Evolutionary conservation across 2,329 filamentous ascomycete species (phyloP), one percentile per base, ranked within the genome.

Genomic region (Neopestalotiopsis rosae): DNA sequence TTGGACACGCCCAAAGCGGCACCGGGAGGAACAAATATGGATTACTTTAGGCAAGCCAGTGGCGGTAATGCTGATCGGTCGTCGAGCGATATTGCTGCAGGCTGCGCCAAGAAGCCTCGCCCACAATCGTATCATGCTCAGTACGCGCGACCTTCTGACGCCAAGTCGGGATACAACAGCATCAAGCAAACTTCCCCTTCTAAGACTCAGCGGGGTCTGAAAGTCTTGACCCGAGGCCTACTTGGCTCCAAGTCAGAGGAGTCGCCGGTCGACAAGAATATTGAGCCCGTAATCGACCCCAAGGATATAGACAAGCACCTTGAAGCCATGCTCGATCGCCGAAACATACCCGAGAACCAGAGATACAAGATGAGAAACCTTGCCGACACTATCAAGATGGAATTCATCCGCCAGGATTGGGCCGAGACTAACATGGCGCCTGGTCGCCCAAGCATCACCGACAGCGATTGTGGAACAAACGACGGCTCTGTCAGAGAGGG

Each of bases 271-370:
- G 79, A 69, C 71, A 87, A 67, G 78, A 83, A 28, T 28, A 28
- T 89, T 5, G 91, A 93, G 61, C 77, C 77, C 7, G 70, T 74
- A n/a, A 80, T 89, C 38, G 82, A 87, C 67, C 83, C 85, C n/a
- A 82, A 85, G 73, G 84, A 89, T 71, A 86, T 90, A 56, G 83
- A 88, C 70, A 81, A 80, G 68, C 87, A 89, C 71, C 84, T 90
- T 62, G 88, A 91, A 74, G 88, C 87, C 3, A 86, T 89, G 80
- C 79, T 97, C 80, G 94, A 97, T 78, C 90, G 95, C 20, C 89
- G 95, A 72, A 97, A 98, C 76, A 97, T 98, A 67, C 95, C 95
- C 3, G 93, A 97, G 76, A 93, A 97, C 72, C 94, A 97, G 85
- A 88, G 95, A 67, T 94, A 95, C 80, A 97, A 97, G 82, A 98